A percentile compares a stretch with the other conserved stretches of the same genome.
Conservation (phyloP, 2,329 filamentous ascomycete genomes). For the Cladosporium sp. region DNA sequence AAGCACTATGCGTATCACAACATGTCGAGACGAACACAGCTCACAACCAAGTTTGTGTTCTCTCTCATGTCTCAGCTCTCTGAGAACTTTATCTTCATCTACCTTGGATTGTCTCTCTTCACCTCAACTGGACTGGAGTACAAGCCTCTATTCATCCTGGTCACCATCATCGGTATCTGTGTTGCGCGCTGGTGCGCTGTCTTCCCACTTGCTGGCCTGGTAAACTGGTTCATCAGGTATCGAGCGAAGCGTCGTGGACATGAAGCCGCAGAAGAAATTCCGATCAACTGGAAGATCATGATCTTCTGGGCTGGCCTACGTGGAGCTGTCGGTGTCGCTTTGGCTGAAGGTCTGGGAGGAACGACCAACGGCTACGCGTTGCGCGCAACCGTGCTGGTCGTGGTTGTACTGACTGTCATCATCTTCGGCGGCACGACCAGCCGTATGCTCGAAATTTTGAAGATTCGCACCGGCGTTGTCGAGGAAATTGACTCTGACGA, state of each 20-base stretch:
- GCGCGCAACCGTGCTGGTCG: conserved; percentile 92
- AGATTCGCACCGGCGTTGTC: conserved; percentile 94
- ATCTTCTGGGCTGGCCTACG: conserved; percentile 98
- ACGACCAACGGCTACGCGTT: conserved; percentile 74
- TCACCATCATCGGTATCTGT: conserved; percentile 89
- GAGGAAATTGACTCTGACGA: conserved; percentile 98
- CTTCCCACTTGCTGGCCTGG: conserved; percentile 83
- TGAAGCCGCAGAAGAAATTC: conserved; percentile 82
- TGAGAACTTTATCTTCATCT: conserved; percentile 99
- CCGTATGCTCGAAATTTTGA: conserved; percentile 94
- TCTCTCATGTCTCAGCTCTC: conserved; percentile 91
- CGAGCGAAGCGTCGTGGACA: conserved; percentile 74
- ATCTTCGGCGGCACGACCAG: conserved; percentile 98
- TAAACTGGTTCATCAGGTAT: conserved; percentile 92
- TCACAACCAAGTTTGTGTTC: conserved; percentile 97
- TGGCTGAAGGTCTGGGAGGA: conserved; percentile 84
- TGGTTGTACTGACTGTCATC: conserved; percentile 96
- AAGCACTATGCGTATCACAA: conserved; percentile 99
- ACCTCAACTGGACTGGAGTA: conserved; percentile 86
- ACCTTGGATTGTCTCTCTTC: conserved; percentile 90
- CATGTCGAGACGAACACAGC: conserved; percentile 95
- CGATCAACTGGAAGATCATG: conserved; percentile 97
- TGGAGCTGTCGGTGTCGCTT: conserved; percentile 90
- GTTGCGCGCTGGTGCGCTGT: conserved; percentile 90
- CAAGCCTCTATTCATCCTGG: conserved; percentile 91